Percentiles rank a stretch among this genome's conserved stretches.
These are phyloP conservation scores for Trichoderma atroviride DNA, from an alignment of 2,329 filamentous ascomycete species.

Conservation along the genomic window DNA sequence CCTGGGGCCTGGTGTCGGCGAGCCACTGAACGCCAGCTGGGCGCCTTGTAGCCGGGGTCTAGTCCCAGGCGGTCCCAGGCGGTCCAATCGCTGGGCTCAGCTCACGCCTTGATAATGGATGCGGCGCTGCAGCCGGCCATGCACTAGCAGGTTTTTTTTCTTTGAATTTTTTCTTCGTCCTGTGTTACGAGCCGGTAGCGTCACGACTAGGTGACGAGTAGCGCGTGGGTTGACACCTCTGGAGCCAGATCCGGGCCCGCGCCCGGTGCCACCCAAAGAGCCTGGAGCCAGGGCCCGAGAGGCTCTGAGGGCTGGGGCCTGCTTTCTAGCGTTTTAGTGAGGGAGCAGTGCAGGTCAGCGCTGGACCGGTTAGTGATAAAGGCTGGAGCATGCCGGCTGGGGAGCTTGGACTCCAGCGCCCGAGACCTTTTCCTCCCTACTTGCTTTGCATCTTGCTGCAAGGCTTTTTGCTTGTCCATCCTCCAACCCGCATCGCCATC, in stretches of 20 bases:
- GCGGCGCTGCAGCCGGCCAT: neutral
- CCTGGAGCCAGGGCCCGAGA: conserved; percentile 7
- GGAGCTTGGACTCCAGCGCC: conserved; percentile 5
- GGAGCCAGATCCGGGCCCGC: conserved; percentile 8
- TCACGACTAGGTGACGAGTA: neutral
- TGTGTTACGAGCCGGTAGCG: conserved; percentile 2
- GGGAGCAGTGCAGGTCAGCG: neutral
- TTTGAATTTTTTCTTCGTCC: neutral
- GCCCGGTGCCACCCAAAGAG: neutral
- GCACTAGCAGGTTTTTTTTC: conserved; percentile 14
- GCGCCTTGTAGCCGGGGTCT: neutral
- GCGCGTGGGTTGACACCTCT: conserved; percentile 11
- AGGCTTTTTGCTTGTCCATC: neutral
- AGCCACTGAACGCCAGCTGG: conserved; percentile 4
- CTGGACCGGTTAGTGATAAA: neutral
- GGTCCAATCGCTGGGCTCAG: conserved; percentile 15
- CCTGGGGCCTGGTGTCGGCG: neutral
- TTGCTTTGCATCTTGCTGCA: neutral
- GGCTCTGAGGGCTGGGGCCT: neutral
- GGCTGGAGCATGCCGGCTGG: neutral
- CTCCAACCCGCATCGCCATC: neutral
- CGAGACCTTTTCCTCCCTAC: neutral
- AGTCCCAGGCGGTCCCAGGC: neutral
- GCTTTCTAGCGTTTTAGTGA: neutral
- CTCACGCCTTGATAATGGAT: neutral